Evolutionary conservation across 2,329 filamentous ascomycete genomes (phyloP).

Genomic region (Rhinocladiella similis): DNA sequence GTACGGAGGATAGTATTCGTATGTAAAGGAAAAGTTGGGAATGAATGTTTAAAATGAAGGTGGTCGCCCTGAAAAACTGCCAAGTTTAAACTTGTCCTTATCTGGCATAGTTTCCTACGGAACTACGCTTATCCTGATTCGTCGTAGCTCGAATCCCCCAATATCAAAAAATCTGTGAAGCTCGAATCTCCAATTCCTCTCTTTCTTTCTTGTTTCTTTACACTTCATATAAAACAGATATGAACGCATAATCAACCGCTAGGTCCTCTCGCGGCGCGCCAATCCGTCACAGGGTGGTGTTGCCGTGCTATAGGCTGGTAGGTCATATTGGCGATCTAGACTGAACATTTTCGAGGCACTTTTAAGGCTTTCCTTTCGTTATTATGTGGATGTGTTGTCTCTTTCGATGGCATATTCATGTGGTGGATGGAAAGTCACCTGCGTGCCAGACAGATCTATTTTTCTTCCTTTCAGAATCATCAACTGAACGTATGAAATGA

Average conservation of each 20-base stretch:
- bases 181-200: neutral
- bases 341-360: slow-evolving; percentile 24
- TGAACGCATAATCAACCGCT: slow-evolving; percentile 32
- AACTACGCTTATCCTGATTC: neutral
- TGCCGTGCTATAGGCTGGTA: slow-evolving; percentile 26
- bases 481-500: neutral
- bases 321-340: slow-evolving; percentile 33
- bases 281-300: neutral
- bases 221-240: slow-evolving; percentile 27
- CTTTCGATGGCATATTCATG: slow-evolving; percentile 3
- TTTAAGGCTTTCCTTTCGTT: slow-evolving; percentile 27
- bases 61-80: too few species aligned
- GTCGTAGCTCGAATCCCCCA: neutral
- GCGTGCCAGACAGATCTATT: slow-evolving; percentile 26
- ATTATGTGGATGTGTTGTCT: slow-evolving; percentile 4
- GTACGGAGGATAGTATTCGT: too few species aligned
- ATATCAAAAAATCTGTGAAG: slow-evolving; percentile 5
- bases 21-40: too few species aligned
- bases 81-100: too few species aligned
- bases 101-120: neutral
- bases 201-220: slow-evolving; percentile 19
- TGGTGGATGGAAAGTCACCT: slow-evolving; percentile 29
- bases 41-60: neutral
- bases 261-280: slow-evolving; percentile 11
- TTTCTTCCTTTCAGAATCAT: slow-evolving; percentile 1